Conservation (phyloP, 257 asterid species). For the Striga asiatica region DNA sequence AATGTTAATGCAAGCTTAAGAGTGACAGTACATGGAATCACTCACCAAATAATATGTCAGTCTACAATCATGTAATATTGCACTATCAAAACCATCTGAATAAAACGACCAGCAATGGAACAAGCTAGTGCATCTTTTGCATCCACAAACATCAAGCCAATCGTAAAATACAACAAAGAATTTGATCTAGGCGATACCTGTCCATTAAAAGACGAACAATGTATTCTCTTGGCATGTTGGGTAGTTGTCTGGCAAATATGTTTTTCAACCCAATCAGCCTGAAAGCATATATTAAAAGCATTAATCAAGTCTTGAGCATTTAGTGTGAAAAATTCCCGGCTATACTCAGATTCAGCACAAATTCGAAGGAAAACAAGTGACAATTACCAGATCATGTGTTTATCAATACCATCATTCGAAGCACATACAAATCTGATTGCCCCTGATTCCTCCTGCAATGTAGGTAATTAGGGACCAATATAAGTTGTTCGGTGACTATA, state of each 20-base stretch:
- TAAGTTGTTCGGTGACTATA: neutral
- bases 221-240: conserved; percentile 98
- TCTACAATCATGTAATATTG: neutral
- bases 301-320: neutral
- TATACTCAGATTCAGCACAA: conserved; percentile 4
- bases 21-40: too few relatives aligned
- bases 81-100: neutral
- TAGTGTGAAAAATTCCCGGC: neutral
- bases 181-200: conserved; percentile 38
- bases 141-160: neutral
- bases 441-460: conserved; percentile 86
- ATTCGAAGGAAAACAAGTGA: conserved; percentile 14
- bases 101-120: neutral
- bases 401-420: conserved; percentile 74
- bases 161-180: neutral
- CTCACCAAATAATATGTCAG: too few relatives aligned
- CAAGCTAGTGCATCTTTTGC: neutral
- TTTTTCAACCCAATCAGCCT: conserved; percentile 97
- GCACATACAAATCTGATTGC: conserved; percentile 72
- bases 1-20: neutral
- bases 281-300: conserved; percentile 16
- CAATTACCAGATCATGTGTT: conserved; percentile 94
- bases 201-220: conserved; percentile 99
- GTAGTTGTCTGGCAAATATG: conserved; percentile 87
- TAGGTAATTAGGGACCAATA: too few relatives aligned